Evolutionary conservation across 805 yeast genomes (phyloP).

Genomic region (Yarrowia sp.): DNA sequence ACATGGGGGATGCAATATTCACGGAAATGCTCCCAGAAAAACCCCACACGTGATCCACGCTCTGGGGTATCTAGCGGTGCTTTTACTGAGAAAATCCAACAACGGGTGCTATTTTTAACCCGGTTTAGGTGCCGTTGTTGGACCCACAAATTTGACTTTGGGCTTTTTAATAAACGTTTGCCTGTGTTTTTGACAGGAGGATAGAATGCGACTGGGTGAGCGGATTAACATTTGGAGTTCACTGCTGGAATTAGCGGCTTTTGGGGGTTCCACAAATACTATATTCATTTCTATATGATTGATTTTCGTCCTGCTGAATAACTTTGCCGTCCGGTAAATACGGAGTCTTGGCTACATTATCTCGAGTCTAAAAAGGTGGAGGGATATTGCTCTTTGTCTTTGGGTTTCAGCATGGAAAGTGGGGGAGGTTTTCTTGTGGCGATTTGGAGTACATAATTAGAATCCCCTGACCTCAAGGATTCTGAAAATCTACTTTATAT

Average conservation of each 20-base stretch:
- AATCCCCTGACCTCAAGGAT: not conserved
- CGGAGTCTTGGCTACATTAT: conserved; percentile 21
- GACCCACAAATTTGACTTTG: not conserved
- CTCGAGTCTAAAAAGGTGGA: not conserved
- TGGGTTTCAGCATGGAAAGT: not conserved
- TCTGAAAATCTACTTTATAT: not conserved
- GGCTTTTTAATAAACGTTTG: not conserved
- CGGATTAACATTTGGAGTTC: not conserved
- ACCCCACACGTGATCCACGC: no score
- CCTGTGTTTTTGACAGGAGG: not conserved
- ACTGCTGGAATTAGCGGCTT: not conserved
- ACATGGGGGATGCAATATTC: not conserved
- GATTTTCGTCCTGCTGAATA: not conserved
- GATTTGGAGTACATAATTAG: no score
- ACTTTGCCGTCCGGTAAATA: not conserved
- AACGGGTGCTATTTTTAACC: not conserved
- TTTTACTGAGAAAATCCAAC: not conserved
- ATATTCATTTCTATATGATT: no score
- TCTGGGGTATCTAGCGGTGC: not conserved
- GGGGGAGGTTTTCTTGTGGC: no score
- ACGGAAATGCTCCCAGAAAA: no score
- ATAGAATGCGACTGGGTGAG: no score
- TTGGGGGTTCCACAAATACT: no score
- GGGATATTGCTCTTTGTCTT: not conserved
- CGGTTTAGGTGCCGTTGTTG: not conserved